phyloP scores from a whole-genome alignment of 2,329 filamentous ascomycete species.

The Talaromyces albobiverticillius region DNA sequence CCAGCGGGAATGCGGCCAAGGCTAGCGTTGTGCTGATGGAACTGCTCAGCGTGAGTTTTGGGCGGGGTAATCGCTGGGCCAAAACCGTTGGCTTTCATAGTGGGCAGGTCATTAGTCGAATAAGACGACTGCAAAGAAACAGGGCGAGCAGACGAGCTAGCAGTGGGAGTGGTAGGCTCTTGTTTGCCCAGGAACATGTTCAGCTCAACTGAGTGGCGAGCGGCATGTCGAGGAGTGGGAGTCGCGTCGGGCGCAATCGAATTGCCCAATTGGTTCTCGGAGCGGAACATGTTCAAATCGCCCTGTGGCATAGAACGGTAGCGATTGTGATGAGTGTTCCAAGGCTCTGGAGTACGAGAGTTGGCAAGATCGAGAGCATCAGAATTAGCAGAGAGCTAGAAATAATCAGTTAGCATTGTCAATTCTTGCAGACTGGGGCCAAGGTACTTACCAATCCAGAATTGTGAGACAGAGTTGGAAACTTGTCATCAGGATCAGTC shows the following conservation, averaged over 20 bases:
- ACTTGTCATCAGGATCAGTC: conserved; percentile 75
- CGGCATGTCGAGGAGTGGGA: conserved; percentile 35
- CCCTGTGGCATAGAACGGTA: conserved; percentile 65
- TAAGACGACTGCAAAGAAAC: conserved; percentile 72
- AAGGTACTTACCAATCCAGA: conserved; percentile 52
- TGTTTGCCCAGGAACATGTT: conserved; percentile 33
- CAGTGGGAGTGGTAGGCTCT: conserved; percentile 24
- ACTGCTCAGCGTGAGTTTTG: conserved; percentile 61
- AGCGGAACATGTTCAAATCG: conserved; percentile 41
- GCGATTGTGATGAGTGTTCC: conserved; percentile 64
- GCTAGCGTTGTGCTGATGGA: conserved; percentile 74
- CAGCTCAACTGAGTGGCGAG: conserved; percentile 46
- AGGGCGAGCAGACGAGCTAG: conserved; percentile 36
- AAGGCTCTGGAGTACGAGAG: conserved; percentile 64
- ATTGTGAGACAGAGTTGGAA: conserved; percentile 63
- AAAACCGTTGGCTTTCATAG: conserved; percentile 67
- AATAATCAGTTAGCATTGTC: conserved; percentile 28
- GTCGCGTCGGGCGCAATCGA: conserved; percentile 27
- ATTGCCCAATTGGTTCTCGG: conserved; percentile 32
- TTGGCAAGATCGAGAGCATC: conserved; percentile 77
- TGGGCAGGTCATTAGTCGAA: conserved; percentile 85
- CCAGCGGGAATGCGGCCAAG: conserved; percentile 74
- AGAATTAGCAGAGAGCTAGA: conserved; percentile 74
- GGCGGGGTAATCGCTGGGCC: conserved; percentile 39
- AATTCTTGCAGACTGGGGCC: background rate